These are phyloP conservation scores for Dictyophora rubrovolvata DNA, from an alignment of 768 basidiomycete genomes.

Conservation along the genomic window DNA sequence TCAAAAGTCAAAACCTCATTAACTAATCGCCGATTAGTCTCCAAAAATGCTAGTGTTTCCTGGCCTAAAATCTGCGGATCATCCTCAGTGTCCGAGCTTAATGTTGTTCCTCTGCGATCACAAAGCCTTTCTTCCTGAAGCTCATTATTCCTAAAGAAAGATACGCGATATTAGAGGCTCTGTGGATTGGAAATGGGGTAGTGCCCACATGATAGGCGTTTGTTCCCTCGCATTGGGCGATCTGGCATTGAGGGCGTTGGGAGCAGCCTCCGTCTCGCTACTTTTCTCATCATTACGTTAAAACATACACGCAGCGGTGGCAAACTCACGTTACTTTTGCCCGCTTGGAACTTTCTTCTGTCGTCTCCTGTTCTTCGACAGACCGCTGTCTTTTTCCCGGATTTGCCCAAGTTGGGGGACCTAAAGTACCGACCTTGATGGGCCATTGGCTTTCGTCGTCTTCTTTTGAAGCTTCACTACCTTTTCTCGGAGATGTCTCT, in stretches of 20 bases:
- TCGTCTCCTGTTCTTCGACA: background rate
- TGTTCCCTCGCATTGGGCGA: background rate
- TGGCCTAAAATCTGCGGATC: background rate
- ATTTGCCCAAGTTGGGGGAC: constrained; percentile 65
- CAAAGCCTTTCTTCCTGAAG: background rate
- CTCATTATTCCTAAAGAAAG: background rate
- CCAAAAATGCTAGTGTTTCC: constrained; percentile 5
- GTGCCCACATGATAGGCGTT: background rate
- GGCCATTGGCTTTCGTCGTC: constrained; percentile 53
- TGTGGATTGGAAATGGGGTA: background rate
- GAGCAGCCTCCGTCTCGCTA: background rate
- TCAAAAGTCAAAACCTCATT: background rate
- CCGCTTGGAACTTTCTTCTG: background rate
- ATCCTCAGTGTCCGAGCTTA: background rate
- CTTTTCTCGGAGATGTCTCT: background rate
- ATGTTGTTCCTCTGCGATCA: background rate
- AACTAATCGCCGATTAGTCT: background rate
- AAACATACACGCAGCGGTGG: background rate
- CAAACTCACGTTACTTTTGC: background rate
- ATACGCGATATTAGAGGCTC: background rate
- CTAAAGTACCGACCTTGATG: constrained; percentile 49
- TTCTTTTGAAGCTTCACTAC: constrained; percentile 62
- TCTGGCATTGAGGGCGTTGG: too few species aligned
- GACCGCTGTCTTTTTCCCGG: constrained; percentile 10
- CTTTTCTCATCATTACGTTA: background rate